Conservation (phyloP, 345 rosid species). For the Brassica carinata region DNA sequence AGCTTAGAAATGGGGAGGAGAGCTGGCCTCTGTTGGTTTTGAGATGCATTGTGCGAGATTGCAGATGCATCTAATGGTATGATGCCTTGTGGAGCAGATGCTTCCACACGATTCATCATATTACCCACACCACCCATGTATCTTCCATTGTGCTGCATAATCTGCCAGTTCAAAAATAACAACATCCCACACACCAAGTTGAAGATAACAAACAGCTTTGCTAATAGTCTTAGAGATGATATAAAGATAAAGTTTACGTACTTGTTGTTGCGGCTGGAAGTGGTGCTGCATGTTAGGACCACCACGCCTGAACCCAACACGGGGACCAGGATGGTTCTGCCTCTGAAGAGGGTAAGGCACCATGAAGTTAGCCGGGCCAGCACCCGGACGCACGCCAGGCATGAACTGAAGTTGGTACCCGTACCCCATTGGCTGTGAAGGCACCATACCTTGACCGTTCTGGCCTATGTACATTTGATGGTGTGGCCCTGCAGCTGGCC, state of each 20-base stretch:
- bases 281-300: conserved; percentile 44
- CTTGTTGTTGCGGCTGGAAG: conserved; percentile 32
- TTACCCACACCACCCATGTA: conserved; percentile 48
- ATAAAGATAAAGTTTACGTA: not conserved
- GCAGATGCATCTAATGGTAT: conserved; percentile 53
- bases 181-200: not conserved
- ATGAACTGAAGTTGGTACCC: conserved; percentile 55
- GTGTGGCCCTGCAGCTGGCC: conserved; percentile 30
- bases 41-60: conserved; percentile 32
- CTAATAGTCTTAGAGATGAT: not conserved
- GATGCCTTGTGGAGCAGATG: conserved; percentile 46
- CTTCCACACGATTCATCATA: conserved; percentile 44
- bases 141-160: conserved; percentile 47
- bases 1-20: conserved; percentile 48
- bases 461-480: conserved; percentile 38
- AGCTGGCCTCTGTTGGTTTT: conserved; percentile 18
- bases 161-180: conserved; percentile 26
- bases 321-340: conserved; percentile 57
- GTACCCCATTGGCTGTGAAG: conserved; percentile 61
- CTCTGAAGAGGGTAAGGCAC: conserved; percentile 63
- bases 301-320: conserved; percentile 52
- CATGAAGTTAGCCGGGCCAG: conserved; percentile 28
- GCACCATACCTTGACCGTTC: conserved; percentile 48
- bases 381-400: conserved; percentile 55
- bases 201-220: not conserved